Evolutionary conservation across 2,329 filamentous ascomycete species (phyloP), one percentile per base, ranked within the genome.

Genomic region (Epichloe brachyelytri): DNA sequence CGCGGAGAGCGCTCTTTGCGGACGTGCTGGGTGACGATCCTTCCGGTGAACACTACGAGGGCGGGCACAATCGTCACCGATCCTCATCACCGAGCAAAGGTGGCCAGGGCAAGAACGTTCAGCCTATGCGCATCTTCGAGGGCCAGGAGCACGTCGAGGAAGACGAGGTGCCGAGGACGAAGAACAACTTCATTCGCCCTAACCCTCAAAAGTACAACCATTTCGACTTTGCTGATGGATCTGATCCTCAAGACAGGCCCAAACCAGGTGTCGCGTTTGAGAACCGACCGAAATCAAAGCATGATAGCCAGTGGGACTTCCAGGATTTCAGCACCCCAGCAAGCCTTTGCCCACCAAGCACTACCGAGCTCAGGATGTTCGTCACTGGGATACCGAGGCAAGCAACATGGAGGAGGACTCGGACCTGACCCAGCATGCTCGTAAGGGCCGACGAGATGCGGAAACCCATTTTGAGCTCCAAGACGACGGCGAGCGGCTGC

Each of bases 161-260:
- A 20, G 58, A 63, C 20, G 65, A 70, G 57, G 70, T 64, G 30
- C 71, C 70, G 39, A 68, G 73, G 45, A 57, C 62, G 51, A 66
- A 68, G 30, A 71, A 73, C 40, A 69, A 68, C 50, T 70, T 68
- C 57, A 75, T 77, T 61, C 76, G 84, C 61, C 83, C 86, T 6
- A 79, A 93, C 65, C 79, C 86, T 2, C 81, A 80, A 62, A 94
- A 88, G 67, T 96, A 82, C 70, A 75, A 85, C 53, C 91, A 97
- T 68, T 95, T 95, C 63, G 83, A 89, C 53, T 86, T 95, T 62
- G 80, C 77, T 52, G 82, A 88, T 57, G 82, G 80, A 48, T 76
- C 71, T 19, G 76, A 80, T 51, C 69, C 71, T 15, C 67, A 71
- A 54, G 73, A 78, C 48, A 67, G 66, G 17, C 69, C 73, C 14